Base-by-base conservation (phyloP, 129 eudicot species). In the Apium graveolens region DNA sequence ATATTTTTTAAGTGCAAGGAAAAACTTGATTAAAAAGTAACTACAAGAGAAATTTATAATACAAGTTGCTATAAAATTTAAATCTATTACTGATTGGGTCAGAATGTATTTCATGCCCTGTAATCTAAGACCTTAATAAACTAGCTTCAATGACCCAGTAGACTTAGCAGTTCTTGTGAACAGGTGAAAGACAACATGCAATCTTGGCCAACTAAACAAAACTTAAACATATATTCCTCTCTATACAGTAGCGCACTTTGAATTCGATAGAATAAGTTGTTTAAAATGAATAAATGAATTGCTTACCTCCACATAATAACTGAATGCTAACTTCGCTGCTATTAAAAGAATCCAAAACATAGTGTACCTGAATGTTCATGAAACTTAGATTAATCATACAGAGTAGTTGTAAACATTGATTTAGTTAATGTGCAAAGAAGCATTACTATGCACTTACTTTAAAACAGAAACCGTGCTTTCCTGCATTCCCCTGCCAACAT, bases 401-500 rank as follows among this genome's bases (percentile, higher is more conserved):
- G 42, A 18, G 21, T 29, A 63, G 38, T 13, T n/a, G 43, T 32
- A 51, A 69, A 69, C 48, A 80, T 78, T 78, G 60, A 62, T 78
- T 73, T 6, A 69, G 76, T 26, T 37, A 37, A 78, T 45, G 29
- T 10, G 66, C 45, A 70, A 21, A 55, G 13, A 21, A 76, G 29
- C 57, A 81, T 78, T 16, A 73, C 6, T 78, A 32, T 45, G 14
- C 14, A 46, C 92, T 84, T 95, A 95, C 99, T 92, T 91, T 81
- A 92, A 76, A 49, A 95, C 88, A 70, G 99, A 92, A 63, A 88
- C 39, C 16, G 96, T 53, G 71, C 87, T 89, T 85, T 91, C 99
- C 79, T 95, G 97, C 99, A 95, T 95, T 78, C 97, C 99, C 85
- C 99, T 90, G 71, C 99, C 99, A 71, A 95, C 99, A 83, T 88